A percentile compares a stretch with the other conserved stretches of the same genome.
Evolutionary conservation across 257 asterid genomes (phyloP).

Genomic region (Nicotiana noctiflora): DNA sequence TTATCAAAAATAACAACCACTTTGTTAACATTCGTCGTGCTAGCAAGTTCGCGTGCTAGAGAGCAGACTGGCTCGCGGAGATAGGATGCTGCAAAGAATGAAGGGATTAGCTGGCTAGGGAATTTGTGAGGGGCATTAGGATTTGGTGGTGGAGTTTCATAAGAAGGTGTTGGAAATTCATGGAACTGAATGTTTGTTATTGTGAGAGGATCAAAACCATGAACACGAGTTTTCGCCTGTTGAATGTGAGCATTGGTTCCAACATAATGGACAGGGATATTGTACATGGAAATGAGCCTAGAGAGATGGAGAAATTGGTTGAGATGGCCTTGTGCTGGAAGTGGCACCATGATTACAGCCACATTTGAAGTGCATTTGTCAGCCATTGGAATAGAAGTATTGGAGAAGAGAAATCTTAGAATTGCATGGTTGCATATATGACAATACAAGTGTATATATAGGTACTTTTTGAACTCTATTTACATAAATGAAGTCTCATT

Average conservation of each 20-base stretch:
- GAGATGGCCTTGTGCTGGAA: not conserved
- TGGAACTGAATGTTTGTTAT: not conserved
- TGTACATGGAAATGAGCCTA: not conserved
- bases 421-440: not conserved
- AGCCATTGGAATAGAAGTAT: not conserved
- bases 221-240: not conserved
- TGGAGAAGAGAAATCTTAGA: not conserved
- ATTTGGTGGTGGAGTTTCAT: not conserved
- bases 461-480: not conserved
- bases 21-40: no score
- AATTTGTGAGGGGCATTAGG: not conserved
- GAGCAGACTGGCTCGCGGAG: not conserved
- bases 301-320: not conserved
- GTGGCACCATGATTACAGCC: not conserved
- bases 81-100: not conserved
- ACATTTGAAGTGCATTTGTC: not conserved
- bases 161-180: not conserved
- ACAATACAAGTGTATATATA: not conserved
- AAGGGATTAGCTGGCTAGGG: not conserved
- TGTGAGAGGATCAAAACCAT: not conserved
- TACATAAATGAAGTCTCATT: not conserved
- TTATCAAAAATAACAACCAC: no score
- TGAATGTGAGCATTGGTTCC: not conserved
- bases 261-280: not conserved
- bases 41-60: not conserved